Evolutionary conservation across 768 basidiomycete genomes (phyloP).

Genomic region (Kwoniella mangroviensis): DNA sequence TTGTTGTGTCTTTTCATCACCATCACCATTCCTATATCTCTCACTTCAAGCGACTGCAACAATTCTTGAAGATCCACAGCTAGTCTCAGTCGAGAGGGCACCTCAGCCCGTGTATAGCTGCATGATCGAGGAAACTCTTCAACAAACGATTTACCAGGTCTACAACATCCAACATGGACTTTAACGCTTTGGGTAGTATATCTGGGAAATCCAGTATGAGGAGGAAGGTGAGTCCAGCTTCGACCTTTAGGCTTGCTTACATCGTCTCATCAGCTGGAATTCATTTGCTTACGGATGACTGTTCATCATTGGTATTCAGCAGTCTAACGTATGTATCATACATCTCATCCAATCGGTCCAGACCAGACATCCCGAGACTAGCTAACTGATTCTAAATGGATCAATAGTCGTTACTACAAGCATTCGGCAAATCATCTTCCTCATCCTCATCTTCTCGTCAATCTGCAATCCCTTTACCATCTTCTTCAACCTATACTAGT

Average conservation of each 20-base stretch:
- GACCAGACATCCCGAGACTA: too few species aligned
- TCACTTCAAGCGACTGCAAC: too few species aligned
- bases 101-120: too few species aligned
- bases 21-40: too few species aligned
- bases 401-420: constrained; percentile 24
- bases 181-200: constrained; percentile 23
- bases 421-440: constrained; percentile 21
- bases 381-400: too few species aligned
- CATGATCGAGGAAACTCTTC: too few species aligned
- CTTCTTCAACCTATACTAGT: background rate
- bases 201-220: constrained; percentile 32
- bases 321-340: constrained; percentile 28
- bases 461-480: constrained; percentile 24
- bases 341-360: background rate
- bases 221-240: constrained; percentile 26
- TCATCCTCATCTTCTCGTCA: constrained; percentile 22
- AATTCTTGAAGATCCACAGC: too few species aligned
- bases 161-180: constrained; percentile 22
- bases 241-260: too few species aligned
- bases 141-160: background rate
- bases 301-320: constrained; percentile 13
- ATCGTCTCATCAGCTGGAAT: too few species aligned
- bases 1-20: too few species aligned
- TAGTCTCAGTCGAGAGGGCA: too few species aligned
- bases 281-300: background rate